Conservation (phyloP, 176 grass and related monocot species). For the Puccinellia tenuiflora region DNA sequence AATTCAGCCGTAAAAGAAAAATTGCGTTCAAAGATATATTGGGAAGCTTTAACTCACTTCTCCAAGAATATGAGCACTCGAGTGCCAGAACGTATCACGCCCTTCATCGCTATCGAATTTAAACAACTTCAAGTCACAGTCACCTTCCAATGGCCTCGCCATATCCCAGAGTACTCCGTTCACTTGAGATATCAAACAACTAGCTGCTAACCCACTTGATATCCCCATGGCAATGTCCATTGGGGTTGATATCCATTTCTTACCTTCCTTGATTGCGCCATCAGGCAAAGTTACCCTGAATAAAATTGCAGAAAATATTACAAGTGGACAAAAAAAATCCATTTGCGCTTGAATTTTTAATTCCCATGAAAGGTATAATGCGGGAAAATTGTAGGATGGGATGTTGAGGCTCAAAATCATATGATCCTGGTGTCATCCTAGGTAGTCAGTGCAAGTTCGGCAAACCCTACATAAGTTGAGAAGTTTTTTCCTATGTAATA, state of each 20-base stretch:
- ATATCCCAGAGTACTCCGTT: constrained; percentile 92
- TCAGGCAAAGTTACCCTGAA: constrained; percentile 76
- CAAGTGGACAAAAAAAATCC: neutral
- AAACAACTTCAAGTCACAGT: constrained; percentile 80
- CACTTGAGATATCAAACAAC: constrained; percentile 85
- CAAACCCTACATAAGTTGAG: neutral
- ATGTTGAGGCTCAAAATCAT: neutral
- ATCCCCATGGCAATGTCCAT: constrained; percentile 89
- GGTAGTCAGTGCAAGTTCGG: neutral
- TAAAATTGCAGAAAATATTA: neutral
- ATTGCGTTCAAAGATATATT: neutral
- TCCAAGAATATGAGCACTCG: constrained; percentile 97
- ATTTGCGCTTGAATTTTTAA: neutral
- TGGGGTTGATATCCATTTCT: constrained; percentile 77
- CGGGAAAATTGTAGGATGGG: neutral
- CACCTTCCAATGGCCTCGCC: constrained; percentile 77
- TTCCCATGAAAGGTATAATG: neutral
- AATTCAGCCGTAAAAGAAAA: neutral
- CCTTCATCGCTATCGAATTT: constrained; percentile 92
- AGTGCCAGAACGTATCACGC: constrained; percentile 97
- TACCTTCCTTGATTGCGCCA: constrained; percentile 68
- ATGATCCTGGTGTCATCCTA: neutral
- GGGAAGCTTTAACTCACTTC: constrained; percentile 43
- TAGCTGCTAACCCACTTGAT: constrained; percentile 73
- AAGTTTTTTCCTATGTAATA: neutral